Percentiles rank a stretch among this genome's conserved stretches.
Evolutionary conservation across 306 rosid genomes (phyloP).

Genomic region (Inga oerstediana): DNA sequence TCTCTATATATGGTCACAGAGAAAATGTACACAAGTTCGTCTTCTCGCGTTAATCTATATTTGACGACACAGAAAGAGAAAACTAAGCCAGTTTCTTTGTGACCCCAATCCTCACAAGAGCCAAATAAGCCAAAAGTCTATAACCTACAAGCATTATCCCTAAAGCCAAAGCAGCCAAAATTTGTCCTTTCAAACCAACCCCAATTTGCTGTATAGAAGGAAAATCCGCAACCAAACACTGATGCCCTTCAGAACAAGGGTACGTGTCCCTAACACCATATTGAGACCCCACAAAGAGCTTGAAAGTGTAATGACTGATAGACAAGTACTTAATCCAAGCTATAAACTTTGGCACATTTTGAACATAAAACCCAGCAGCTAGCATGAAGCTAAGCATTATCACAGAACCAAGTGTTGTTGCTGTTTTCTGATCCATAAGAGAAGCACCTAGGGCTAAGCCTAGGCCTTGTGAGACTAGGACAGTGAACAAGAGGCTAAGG

Average conservation of each 20-base stretch:
- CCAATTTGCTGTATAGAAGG: constrained; percentile 56
- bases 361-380: constrained; percentile 67
- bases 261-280: constrained; percentile 46
- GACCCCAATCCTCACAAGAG: constrained; percentile 34
- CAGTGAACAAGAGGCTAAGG: constrained; percentile 42
- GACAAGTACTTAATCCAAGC: constrained; percentile 70
- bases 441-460: constrained; percentile 75
- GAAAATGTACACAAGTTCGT: not conserved
- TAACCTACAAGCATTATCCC: constrained; percentile 59
- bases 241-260: constrained; percentile 39
- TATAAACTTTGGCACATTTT: constrained; percentile 59
- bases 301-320: constrained; percentile 45
- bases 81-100: constrained; percentile 37
- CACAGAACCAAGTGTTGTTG: constrained; percentile 65
- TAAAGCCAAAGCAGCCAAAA: constrained; percentile 41
- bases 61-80: not conserved
- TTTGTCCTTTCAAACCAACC: constrained; percentile 39
- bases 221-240: constrained; percentile 47
- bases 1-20: not conserved
- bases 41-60: not conserved
- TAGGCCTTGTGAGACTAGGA: constrained; percentile 67
- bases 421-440: constrained; percentile 56
- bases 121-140: constrained; percentile 66
- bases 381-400: constrained; percentile 58
- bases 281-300: constrained; percentile 63